phyloP scores from a whole-genome alignment of 352 stramenopile genomes.

The Globisporangium viniferum region DNA sequence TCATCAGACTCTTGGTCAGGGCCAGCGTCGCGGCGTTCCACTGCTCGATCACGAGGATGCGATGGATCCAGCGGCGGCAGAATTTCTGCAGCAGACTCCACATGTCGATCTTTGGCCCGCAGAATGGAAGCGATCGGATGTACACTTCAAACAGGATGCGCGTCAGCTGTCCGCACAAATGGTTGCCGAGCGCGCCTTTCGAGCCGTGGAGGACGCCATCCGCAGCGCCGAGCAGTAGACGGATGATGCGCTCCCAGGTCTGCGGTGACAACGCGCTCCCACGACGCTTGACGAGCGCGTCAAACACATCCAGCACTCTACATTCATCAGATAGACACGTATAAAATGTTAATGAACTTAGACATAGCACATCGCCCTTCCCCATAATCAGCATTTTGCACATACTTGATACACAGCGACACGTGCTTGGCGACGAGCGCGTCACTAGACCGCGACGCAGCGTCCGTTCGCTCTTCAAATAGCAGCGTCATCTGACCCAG shows the following conservation, averaged over 20 bases:
- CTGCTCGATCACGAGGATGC: conserved; percentile 83
- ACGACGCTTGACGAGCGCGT: conserved; percentile 65
- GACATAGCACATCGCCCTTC: background rate
- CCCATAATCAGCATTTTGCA: background rate
- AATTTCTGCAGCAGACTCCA: conserved; percentile 86
- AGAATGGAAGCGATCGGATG: conserved; percentile 64
- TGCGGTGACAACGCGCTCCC: conserved; percentile 54
- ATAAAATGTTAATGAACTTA: background rate
- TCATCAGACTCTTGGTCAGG: conserved; percentile 73
- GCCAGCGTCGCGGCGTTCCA: conserved; percentile 78
- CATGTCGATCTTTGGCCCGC: conserved; percentile 64
- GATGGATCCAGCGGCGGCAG: conserved; percentile 83
- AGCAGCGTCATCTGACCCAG: conserved; percentile 86
- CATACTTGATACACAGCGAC: conserved; percentile 65
- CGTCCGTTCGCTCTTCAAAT: conserved; percentile 70
- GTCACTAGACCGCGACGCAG: conserved; percentile 25
- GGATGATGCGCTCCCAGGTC: conserved; percentile 85
- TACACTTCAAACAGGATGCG: conserved; percentile 79
- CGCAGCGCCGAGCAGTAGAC: conserved; percentile 66
- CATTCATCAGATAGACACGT: background rate
- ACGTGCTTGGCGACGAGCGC: conserved; percentile 66
- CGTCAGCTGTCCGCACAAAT: conserved; percentile 73
- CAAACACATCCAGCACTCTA: conserved; percentile 79
- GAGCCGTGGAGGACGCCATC: conserved; percentile 77
- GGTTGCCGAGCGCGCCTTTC: conserved; percentile 67